Base-by-base conservation (phyloP, 202 grass and related monocot genomes). In the Zizania palustris region DNA sequence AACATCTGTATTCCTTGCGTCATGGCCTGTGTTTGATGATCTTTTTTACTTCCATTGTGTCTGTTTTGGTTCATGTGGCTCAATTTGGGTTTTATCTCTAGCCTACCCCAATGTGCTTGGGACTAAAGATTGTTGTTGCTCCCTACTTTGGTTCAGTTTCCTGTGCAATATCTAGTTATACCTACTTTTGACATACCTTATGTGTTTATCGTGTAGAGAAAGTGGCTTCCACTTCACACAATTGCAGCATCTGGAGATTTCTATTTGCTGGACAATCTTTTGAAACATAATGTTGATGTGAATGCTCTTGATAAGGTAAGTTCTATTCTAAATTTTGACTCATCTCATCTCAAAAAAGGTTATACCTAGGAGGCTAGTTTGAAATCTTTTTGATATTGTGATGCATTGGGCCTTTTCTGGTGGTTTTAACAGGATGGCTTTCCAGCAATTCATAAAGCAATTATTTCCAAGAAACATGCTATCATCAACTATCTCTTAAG, bases 401-500 rank as follows among this genome's bases (percentile, higher is more conserved):
- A 1, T 39, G 80, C 4, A 60, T 72, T 62, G 19, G 50, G 36
- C 42, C 5, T 65, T 79, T 69, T 67, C 55, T 48, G 42, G n/a
- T 81, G 42, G 21, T 81, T 74, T 86, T 75, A 19, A 74, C 64
- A 95, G 96, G 92, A 90, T 90, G 89, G 89, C 73, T 81, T 93
- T 19, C 78, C 81, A 9, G 96, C 92, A 14, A 86, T 99, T 72
- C 89, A 99, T 82, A 95, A 90, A 85, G 85, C 92, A 80, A 92
- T 99, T 77, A 41, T 91, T 89, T 90, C 85, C 36, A 99, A 99
- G 84, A 99, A 99, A 78, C 85, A 92, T 73, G 89, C 96, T 82
- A 80, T 99, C 68, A 69, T 95, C 45, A 93, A 95, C 71, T 95
- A 95, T 76, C 92, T 99, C 35, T 84, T 99, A 74, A 85, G 89